Evolutionary conservation across 2,329 filamentous ascomycete genomes (phyloP), one percentile per base, ranked within the genome.

Genomic region (Botrytis fabae): DNA sequence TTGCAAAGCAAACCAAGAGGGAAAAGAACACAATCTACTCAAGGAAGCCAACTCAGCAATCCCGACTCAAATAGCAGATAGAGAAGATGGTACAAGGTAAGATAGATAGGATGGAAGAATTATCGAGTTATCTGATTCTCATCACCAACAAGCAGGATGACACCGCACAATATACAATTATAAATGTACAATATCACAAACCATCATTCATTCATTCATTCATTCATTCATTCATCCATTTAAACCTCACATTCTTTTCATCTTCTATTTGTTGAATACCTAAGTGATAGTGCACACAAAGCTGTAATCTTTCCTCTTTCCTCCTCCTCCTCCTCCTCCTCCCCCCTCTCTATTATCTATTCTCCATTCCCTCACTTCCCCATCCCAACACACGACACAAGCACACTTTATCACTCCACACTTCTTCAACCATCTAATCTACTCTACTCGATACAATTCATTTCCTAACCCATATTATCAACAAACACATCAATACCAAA

Each of bases 1-100:
- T 51, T 51, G 10, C 48, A 51, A 12, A n/a, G 48, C 48, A 22
- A 51, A 5, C 10, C 25, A n/a, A 5, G 22, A n/a, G 22, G 48
- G 9, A 6, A n/a, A 6, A 14, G 4, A 6, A 12, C 14, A 1
- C 12, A 51, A 5, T n/a, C 0, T 9, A n/a, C 10, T 4, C 48
- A 5, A n/a, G 0, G 4, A 5, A 51, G 25, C 22, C 10, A n/a
- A 2, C 48, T 4, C n/a, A 2, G 6, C 10, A 51, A n/a, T 51
- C 0, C 25, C 0, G 25, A n/a, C 12, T 6, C 14, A n/a, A 14
- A 1, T n/a, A 25, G 5, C 14, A 48, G 25, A 51, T n/a, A 12
- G 22, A 48, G 22, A 51, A 51, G 5, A 14, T n/a, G 0, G 14
- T 51, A 51, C 5, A 12, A 14, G 22, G 12, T 25, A n/a, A n/a